phyloP scores from a whole-genome alignment of 176 grass and related monocot genomes.

The Pontederia crassipes region DNA sequence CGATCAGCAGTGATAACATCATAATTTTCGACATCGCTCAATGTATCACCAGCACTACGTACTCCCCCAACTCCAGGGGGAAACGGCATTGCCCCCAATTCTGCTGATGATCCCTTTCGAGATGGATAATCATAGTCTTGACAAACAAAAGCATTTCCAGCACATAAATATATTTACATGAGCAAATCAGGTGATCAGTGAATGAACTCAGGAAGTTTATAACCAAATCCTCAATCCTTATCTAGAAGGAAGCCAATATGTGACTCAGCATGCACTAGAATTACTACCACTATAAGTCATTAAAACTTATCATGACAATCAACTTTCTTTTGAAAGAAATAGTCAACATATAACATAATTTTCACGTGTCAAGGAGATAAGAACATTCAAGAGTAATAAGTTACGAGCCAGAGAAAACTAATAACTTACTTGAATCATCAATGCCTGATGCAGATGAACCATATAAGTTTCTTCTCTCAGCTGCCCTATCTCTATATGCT shows the following conservation, averaged over 20 bases:
- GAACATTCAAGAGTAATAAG: too few species aligned
- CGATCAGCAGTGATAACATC: conserved; percentile 83
- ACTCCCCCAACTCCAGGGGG: conserved; percentile 81
- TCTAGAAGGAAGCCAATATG: background rate
- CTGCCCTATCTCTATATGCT: conserved; percentile 89
- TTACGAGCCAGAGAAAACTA: too few species aligned
- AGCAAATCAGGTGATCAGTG: conserved; percentile 19
- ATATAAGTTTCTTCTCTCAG: conserved; percentile 85
- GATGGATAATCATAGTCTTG: conserved; percentile 57
- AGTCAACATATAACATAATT: background rate
- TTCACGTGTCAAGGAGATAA: background rate
- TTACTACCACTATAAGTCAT: too few species aligned
- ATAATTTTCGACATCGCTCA: conserved; percentile 51
- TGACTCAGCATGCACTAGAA: background rate
- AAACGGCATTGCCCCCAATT: conserved; percentile 91
- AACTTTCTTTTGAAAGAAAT: too few species aligned
- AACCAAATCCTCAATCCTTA: conserved; percentile 11
- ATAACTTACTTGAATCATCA: conserved; percentile 66
- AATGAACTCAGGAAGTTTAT: conserved; percentile 18
- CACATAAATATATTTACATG: conserved; percentile 50
- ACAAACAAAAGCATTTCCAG: conserved; percentile 73
- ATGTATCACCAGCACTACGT: conserved; percentile 50
- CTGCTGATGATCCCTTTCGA: conserved; percentile 62
- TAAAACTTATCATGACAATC: too few species aligned
- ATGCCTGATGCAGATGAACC: conserved; percentile 53